Conservation (phyloP, 208 protist genomes). For the Leishmania major region DNA sequence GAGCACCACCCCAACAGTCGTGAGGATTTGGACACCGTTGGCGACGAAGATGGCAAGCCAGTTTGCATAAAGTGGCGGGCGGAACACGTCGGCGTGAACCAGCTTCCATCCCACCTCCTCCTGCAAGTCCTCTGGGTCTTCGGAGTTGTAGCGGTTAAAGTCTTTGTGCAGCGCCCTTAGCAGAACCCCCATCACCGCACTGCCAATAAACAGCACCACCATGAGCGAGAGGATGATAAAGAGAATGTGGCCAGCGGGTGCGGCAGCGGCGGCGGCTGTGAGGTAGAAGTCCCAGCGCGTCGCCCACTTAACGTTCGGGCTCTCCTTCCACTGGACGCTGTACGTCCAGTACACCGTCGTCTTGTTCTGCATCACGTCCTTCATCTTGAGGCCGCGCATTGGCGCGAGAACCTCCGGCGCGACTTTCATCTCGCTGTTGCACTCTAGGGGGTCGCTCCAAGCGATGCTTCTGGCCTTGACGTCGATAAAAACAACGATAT, state of each 20-base stretch:
- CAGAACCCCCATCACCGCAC: slow-evolving; percentile 94
- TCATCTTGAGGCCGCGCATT: slow-evolving; percentile 25
- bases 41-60: slow-evolving; percentile 92
- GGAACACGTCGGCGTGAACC: slow-evolving; percentile 97
- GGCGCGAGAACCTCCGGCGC: neutral
- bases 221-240: slow-evolving; percentile 97
- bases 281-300: slow-evolving; percentile 98
- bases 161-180: slow-evolving; percentile 96
- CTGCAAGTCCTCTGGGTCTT: slow-evolving; percentile 63
- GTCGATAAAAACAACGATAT: slow-evolving; percentile 78
- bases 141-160: slow-evolving; percentile 93
- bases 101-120: slow-evolving; percentile 97
- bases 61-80: slow-evolving; percentile 81
- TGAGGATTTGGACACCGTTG: slow-evolving; percentile 94
- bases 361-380: slow-evolving; percentile 28
- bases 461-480: slow-evolving; percentile 57
- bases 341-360: slow-evolving; percentile 80
- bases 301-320: slow-evolving; percentile 90
- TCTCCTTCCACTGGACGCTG: slow-evolving; percentile 72
- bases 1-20: slow-evolving; percentile 79
- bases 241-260: slow-evolving; percentile 91
- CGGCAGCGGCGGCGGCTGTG: slow-evolving; percentile 62
- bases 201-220: slow-evolving; percentile 92
- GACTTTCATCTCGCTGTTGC: neutral
- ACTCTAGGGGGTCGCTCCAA: slow-evolving; percentile 15